Evolutionary conservation across 2,329 filamentous ascomycete genomes (phyloP), one percentile per base, ranked within the genome.

Genomic region (Penicillium sp.): DNA sequence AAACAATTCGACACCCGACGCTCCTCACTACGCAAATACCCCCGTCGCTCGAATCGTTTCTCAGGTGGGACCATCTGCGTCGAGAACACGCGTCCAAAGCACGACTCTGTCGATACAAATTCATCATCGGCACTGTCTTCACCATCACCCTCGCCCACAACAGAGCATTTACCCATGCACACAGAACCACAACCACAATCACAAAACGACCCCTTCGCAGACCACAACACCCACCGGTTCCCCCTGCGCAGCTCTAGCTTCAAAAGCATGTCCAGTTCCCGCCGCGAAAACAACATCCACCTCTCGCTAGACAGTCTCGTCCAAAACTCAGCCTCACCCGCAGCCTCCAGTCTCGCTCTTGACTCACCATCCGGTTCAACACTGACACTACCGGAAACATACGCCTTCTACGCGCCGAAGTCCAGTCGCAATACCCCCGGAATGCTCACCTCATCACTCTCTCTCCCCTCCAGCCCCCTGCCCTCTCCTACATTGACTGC

Each of bases 51-150:
- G 5, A 69, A 68, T 51, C 73, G 73, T 10, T 74, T 70, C 59
- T 76, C 73, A 13, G 74, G 71, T 2, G 63, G 63, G 25, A 76
- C 73, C 16, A 55, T 76, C 13, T 71, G 66, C 42, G 66, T 69
- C 22, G 64, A 66, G 35, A 65, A 65, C 38, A 65, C 66, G 26
- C 60, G 63, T 25, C 66, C 67, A 26, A 71, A 71, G 19, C 45
- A 65, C 30, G 53, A 56, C 45, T 71, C 71, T 3, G 35, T 74
- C 33, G 71, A 75, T 22, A 64, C 55, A 11, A 57, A 54, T 30
- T 58, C 60, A 1, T 66, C 59, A 2, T 66, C 64, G 4, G 59
- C 62, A 6, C 26, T 62, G 7, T 63, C 63, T 30, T 64, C 65
- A n/a, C 58, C 59, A 25, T 56, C 55, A 8, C 45, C 65, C 22